Base-by-base conservation (phyloP, 2,329 filamentous ascomycete species). In the Curvularia spicifera region DNA sequence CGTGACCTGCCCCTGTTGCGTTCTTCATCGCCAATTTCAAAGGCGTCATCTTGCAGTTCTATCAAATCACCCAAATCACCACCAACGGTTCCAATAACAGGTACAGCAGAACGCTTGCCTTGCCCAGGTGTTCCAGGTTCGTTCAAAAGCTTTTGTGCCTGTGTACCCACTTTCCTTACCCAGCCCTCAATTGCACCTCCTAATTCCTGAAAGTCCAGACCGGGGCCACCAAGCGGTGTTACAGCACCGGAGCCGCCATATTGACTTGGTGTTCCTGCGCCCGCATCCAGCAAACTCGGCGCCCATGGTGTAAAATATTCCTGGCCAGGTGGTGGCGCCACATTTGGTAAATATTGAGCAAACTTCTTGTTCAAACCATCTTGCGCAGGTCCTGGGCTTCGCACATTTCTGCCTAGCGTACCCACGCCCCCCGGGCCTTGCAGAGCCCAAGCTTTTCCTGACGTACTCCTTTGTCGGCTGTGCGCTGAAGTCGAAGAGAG, bases 131-230 rank as follows among this genome's bases (percentile, higher is more conserved):
- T 78, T 53, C 54, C 71, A 54, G 58, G 75, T 65, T 68, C 75
- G 40, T 73, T 60, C n/a, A 78, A 56, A 9, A 76, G 53, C 46
- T 74, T 78, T 18, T 73, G 71, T 4, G 85, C 82, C 70, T 88
- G 89, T 5, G 84, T 81, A 59, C 92, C 91, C 37, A 96, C 88
- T 61, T 92, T 91, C 59, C 93, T 84, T 58, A 98, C 82, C 93
- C 95, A 99, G 1, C 89, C 90, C 78, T 98, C 95, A 29, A 98
- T 88, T 2, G 90, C 89, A 5, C 91, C 90, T 1, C 93, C 93
- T 9, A 96, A 89, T 63, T 93, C 91, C 69, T 97, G 93, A 2
- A 98, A 80, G 7, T 82, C 79, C 22, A 82, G 61, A 18, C 75
- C 74, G 24, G 70, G 64, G 6, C 71, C 70, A 20, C 71, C 66